Base-by-base conservation (phyloP, 805 yeast species). In the Grigorovia humatica region DNA sequence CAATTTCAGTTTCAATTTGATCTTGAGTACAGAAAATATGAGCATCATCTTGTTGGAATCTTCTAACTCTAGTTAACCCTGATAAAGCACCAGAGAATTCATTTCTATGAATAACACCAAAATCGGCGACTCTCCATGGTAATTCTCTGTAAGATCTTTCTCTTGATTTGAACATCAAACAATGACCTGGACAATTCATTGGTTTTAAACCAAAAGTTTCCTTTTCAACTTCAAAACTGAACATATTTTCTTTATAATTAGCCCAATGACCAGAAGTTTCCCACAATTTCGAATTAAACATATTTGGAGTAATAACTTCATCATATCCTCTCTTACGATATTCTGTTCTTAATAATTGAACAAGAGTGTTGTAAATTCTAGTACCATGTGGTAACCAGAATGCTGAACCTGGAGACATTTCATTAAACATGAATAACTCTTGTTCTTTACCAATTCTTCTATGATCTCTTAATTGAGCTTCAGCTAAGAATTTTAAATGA, bases 381-480 rank as follows among this genome's bases (percentile, higher is more conserved):
- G 99, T 83, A 72, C 99, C 99, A 66, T 91, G 99, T 49, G 99
- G 99, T 63, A 93, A 79, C 98, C 98, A 93, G 81, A 93, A 93
- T 54, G 96, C 90, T 43, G 95, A 82, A 59, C 99, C 99, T 51
- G 99, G 99, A 18, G 96, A 87, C 85, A 91, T 74, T 72, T 93
- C 99, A 71, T 93, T 82, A 80, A 93, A 93, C 72, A 84, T 81
- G 74, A 90, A 93, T 65, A 93, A 78, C 67, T 93, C 98, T 74
- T 93, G 99, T 64, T 93, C 98, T 64, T 75, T 85, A 70, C 99
- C 99, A 59, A 93, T 84, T 72, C 83, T 90, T 73, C 99, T 82
- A 73, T 93, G 99, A 69, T 87, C 95, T 76, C 99, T 87, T 69
- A 82, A 80, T 53, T 95, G 87, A 45, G 99, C 99, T 73, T 93